Evolutionary conservation across 495 filamentous ascomycete species (phyloP), one percentile per base, ranked within the genome.

Genomic region (Beverwykella pulmonaria): DNA sequence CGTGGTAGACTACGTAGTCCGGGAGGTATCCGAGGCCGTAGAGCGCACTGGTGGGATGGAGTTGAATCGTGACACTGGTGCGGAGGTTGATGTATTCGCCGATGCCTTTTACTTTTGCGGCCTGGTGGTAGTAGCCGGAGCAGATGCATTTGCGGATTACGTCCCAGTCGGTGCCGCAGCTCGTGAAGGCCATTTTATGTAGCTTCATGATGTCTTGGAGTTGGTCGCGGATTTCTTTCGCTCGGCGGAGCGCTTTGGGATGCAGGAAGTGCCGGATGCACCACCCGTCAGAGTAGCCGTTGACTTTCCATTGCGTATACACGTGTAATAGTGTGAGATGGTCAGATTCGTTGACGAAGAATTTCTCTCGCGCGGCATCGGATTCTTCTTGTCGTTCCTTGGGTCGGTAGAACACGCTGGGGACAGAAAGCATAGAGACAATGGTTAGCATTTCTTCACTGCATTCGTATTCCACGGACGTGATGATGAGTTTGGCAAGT

Each of bases 391-490:
- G 91, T 0, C 95, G 90, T 75, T 99, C 95, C 71, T 96, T 97
- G 9, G 95, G 95, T 19, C 95, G 91, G 77, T 96, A 98, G 81
- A 97, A 99, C 44, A 98, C 94, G 68, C 86, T 92, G 14, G 95
- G 94, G 0, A 98, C 95, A 2, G 92, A 96, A 17, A 99, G 85
- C 95, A 99, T 98, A 26, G 92, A 93, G 20, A 98, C 95, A 65
- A 99, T 98, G 0, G 92, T 97, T 25, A 97, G 82, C 89, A 99
- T 96, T 75, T 99, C 95, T 74, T 98, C 94, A 75, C 90, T 93
- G 78, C 95, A 99, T 20, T 82, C 88, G 73, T 97, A 97, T n/a
- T 86, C 82, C 61, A 90, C 88, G 19, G 88, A 84, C 46, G 88
- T 96, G 72, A 99, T 97, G 47, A 98, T 82, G 15, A 99, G 87